Base-by-base conservation (phyloP, 108 stramenopile genomes). In the Hondaea fermentalgiana region DNA sequence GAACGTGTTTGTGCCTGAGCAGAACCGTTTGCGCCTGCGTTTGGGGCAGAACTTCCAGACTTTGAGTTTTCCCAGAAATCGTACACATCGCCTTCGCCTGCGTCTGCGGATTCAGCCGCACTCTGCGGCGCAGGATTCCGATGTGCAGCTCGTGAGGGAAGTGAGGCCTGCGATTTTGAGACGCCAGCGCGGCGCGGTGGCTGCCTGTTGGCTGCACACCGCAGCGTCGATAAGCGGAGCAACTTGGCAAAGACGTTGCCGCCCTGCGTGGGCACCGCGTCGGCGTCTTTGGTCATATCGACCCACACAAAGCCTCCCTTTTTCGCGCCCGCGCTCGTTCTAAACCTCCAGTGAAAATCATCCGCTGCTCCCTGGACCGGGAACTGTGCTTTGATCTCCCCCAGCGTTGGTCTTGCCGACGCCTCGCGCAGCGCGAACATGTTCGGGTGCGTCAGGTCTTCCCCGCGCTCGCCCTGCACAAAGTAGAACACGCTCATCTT, bases 401-500 rank as follows among this genome's bases (percentile, higher is more conserved):
- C 76, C 10, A 83, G 28, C 45, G 76, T 83, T 6, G 76, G 76
- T 23, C 16, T 47, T 17, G 28, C n/a, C 4, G n/a, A 45, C n/a
- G 45, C 45, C n/a, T 25, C 45, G n/a, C 25, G 51, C 49, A 53
- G 49, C 76, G 3, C 45, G 25, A 83, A 53, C 76, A 83, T 53
- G 51, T 83, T 83, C 45, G 76, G 76, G 76, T 83, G 76, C 4
- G 76, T 28, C 76, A 83, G 12, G 51, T 83, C 76, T 45, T 83
- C 76, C 23, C 76, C 76, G 49, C 76, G 45, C 76, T 83, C 76
- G 17, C 76, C 76, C 51, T 83, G 76, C 76, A 83, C 49, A 23
- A 83, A 83, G 76, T 83, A 83, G 51, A 83, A 83, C 17, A 83
- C 76, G 64, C 64, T 69, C 64, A 69, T 69, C 19, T 6, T 17